Evolutionary conservation across 1,139 yeast genomes (phyloP).

Genomic region (Chernovozyma aurita): DNA sequence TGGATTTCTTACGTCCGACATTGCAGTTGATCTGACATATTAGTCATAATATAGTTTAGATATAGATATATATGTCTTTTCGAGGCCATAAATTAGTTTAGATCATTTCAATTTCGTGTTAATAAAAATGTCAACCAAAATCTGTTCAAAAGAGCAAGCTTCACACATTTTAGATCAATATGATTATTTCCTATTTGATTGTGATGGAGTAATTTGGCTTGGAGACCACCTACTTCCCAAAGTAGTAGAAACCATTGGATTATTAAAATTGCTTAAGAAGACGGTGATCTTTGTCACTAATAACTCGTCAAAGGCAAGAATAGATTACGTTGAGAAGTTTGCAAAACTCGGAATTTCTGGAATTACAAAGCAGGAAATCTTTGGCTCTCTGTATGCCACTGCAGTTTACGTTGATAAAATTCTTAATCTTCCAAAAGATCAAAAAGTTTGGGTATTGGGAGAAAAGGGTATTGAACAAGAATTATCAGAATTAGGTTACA

Average conservation of each 20-base stretch:
- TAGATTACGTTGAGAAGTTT: slow-evolving; percentile 73
- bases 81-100: too few species aligned
- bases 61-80: too few species aligned
- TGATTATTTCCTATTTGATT: slow-evolving; percentile 42
- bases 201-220: slow-evolving; percentile 48
- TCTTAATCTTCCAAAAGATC: slow-evolving; percentile 57
- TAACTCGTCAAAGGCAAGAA: slow-evolving; percentile 87
- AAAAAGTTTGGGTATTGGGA: slow-evolving; percentile 49
- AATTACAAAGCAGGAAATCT: slow-evolving; percentile 68
- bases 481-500: slow-evolving; percentile 38
- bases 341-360: slow-evolving; percentile 63
- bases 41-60: too few species aligned
- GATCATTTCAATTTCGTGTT: too few species aligned
- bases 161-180: slow-evolving; percentile 22
- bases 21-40: too few species aligned
- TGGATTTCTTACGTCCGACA: too few species aligned
- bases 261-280: slow-evolving; percentile 40
- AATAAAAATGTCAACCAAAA: slow-evolving; percentile 20
- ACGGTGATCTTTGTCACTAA: slow-evolving; percentile 86
- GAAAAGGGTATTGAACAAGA: slow-evolving; percentile 44
- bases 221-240: slow-evolving; percentile 43
- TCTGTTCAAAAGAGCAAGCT: slow-evolving; percentile 19
- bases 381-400: slow-evolving; percentile 88
- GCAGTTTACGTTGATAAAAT: slow-evolving; percentile 83
- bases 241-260: slow-evolving; percentile 34